Evolutionary conservation across 495 filamentous ascomycete species (phyloP), one percentile per base, ranked within the genome.

Genomic region (Usnea hakonensis): DNA sequence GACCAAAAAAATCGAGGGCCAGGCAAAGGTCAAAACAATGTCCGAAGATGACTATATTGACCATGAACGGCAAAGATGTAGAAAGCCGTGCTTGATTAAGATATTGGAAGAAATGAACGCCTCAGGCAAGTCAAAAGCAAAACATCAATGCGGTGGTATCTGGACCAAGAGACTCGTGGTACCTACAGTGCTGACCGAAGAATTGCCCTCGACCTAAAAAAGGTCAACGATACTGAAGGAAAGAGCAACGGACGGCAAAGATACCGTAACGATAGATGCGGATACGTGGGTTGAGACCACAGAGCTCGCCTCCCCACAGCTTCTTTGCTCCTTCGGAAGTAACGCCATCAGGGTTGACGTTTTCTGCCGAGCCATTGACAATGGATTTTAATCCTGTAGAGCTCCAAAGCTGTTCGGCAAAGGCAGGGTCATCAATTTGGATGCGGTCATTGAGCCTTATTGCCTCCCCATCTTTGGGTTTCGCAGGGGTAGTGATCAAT

Each of bases 201-300:
- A 91, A 96, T 70, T 96, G 90, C 0, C 90, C 90, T 57, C 86
- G 53, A 8, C 60, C 60, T 62, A 19, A 14, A 5, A 41, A 23
- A 21, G n/a, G 38, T 62, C 36, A 62, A 36, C 28, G 36, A 38
- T 19, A 26, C 7, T 57, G 0, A 21, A 10, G 38, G 48, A 13
- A 21, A 32, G 32, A 37, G 35, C 21, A 11, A 16, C 19, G 21
- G 11, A 32, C 32, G 23, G 16, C 21, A 30, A 32, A 57, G 16
- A n/a, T 82, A 17, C 77, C 78, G 69, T 97, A 97, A n/a, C 92
- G 84, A 76, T 97, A 97, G 26, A 97, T 84, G 33, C 93, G 76
- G 54, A 96, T 95, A 68, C 94, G 94, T 8, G 88, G 82, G 76
- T 94, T 96, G 64, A 97, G 74, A 3, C 91, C 93, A n/a, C 94